Evolutionary conservation across 2,329 filamentous ascomycete species (phyloP), one percentile per base, ranked within the genome.

Genomic region (Xylariales sp.): DNA sequence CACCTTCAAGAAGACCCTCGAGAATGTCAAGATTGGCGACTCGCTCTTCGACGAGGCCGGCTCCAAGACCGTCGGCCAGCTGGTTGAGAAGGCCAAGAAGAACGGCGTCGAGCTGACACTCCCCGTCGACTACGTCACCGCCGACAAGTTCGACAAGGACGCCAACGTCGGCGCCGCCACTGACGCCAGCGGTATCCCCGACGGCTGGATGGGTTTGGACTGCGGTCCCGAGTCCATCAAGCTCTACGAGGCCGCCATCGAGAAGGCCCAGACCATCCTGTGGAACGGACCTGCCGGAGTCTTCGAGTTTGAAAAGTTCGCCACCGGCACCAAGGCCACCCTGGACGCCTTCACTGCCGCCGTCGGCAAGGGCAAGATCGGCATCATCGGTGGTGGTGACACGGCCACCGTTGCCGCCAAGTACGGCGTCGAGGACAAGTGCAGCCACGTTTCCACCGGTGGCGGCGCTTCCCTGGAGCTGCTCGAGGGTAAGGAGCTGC

Each of bases 1-100:
- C 74, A 98, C 93, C 55, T 98, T 98, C 81, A 97, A 97, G 80
- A 98, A 98, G 81, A 91, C 88, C n/a, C 78, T 97, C 40, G 80
- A 96, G 69, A 75, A 78, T 61, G 83, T 97, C 58, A 78, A 83
- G 66, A 98, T 98, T 51, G 93, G 93, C 45, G 82, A 82, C 72
- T 93, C 76, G 37, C 78, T 98, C 56, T 98, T 95, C 62, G 93
- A 98, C 56, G 88, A 96, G 74, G 84, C 84, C 37, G 93, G 93
- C 53, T 78, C 85, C 74, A 88, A 96, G 81, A 96, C 87, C 29
- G 91, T 97, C 42, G 81, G 76, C 45, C 74, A 86, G 55, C 79
- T 98, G 48, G 77, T 95, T 47, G 84, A 91, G 69, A 98, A 97
- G 82, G 93, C 94, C 54, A 89, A 95, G 84, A 83, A 84, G 73